Evolutionary conservation across 805 yeast species (phyloP), one percentile per base, ranked within the genome.

Genomic region (Suhomyces sp.): DNA sequence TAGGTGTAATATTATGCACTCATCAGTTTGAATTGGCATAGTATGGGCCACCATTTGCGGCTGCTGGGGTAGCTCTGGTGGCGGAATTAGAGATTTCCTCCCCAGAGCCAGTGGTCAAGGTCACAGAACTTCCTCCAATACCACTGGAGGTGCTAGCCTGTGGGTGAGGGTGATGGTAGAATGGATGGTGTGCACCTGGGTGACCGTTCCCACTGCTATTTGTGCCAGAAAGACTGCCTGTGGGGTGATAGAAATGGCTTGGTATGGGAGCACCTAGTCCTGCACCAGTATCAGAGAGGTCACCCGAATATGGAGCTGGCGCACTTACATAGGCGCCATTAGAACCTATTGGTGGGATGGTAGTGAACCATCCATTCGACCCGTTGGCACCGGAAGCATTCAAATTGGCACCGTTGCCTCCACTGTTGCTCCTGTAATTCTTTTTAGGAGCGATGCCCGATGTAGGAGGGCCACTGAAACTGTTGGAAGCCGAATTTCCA

Each of bases 341-440:
- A 22, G 41, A 21, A 7, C 12, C 37, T 25, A 20, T 10, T 13
- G 48, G 47, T 1, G 51, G 47, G 19, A 43, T 43, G 9, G 51
- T 48, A 13, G 47, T 48, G 13, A 48, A 43, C 51, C 51, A 48
- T 9, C 48, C 45, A 21, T 19, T 20, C 25, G 44, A 9, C 13
- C 44, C 22, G 29, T 29, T 27, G n/a, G 21, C 15, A n/a, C 51
- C 47, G 22, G 41, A 43, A 12, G 33, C 27, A 29, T 24, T 39
- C 22, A 37, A 37, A 31, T 41, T 51, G 9, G 46, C 35, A 19
- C 37, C 19, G 19, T 33, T 49, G 21, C 50, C 50, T 3, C 51
- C 48, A 19, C 55, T 51, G 33, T 48, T 48, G 15, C 50, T 44
- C 12, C 57, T 37, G 40, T 49, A 56, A 13, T 51, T 52, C 33